Percentiles rank a stretch among this genome's conserved stretches.
These are phyloP conservation scores for Cladophialophora carrionii DNA, from an alignment of 2,329 filamentous ascomycete species.

Conservation along the genomic window DNA sequence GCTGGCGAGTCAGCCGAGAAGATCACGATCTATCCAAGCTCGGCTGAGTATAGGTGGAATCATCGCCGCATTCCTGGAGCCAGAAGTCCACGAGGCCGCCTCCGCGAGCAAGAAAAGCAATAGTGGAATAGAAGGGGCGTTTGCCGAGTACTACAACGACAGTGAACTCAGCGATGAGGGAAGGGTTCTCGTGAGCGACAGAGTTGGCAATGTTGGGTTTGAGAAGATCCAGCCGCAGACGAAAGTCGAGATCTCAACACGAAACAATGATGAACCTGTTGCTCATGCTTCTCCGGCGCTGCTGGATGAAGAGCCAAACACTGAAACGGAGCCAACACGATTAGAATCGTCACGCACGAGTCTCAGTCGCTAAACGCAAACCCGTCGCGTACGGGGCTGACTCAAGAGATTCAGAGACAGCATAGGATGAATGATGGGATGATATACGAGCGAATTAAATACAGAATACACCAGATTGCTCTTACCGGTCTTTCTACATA, in stretches of 20 bases:
- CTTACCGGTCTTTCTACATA: no score
- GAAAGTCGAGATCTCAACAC: not conserved
- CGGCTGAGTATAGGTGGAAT: not conserved
- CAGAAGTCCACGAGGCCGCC: not conserved
- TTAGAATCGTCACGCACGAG: not conserved
- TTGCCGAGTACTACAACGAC: constrained; percentile 1
- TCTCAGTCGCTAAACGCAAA: not conserved
- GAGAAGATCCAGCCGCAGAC: not conserved
- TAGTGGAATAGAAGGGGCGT: not conserved
- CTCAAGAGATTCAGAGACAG: not conserved
- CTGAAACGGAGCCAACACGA: not conserved
- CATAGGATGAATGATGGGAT: not conserved
- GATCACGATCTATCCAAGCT: not conserved
- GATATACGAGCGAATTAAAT: not conserved
- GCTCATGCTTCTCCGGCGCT: not conserved
- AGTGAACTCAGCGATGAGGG: not conserved
- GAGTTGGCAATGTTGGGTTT: not conserved
- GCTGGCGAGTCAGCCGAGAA: not conserved
- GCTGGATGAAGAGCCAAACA: not conserved
- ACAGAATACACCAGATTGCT: no score
- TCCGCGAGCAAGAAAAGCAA: not conserved
- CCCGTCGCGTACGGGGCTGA: not conserved
- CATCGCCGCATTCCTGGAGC: not conserved
- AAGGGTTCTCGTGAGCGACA: not conserved
- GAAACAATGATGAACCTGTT: not conserved